A percentile compares a stretch with the other conserved stretches of the same genome.
Evolutionary conservation across 495 filamentous ascomycete genomes (phyloP).

Genomic region (Aspergillus panamensis): DNA sequence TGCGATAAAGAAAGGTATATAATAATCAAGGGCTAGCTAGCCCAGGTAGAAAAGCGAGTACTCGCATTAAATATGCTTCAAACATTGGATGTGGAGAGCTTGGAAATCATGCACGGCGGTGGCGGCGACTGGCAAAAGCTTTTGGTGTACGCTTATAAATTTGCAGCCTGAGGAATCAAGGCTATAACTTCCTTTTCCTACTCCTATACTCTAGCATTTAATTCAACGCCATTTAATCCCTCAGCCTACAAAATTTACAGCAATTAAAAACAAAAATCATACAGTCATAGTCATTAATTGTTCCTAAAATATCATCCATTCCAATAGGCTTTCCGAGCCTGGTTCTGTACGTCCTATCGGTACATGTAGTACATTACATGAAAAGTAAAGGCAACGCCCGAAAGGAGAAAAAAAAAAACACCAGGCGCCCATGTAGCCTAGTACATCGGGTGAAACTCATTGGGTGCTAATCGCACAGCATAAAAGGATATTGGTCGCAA

Average conservation of each 20-base stretch:
- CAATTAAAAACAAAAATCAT: slow-evolving; percentile 30
- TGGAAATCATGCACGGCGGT: no score
- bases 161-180: no score
- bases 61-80: no score
- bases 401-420: not conserved
- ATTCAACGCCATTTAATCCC: no score
- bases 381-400: slow-evolving; percentile 14
- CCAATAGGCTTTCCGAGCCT: slow-evolving; percentile 23
- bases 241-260: not conserved
- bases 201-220: no score
- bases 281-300: slow-evolving; percentile 37
- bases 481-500: not conserved
- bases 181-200: no score
- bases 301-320: slow-evolving; percentile 26
- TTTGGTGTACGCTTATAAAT: no score
- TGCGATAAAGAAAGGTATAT: slow-evolving; percentile 2
- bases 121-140: no score
- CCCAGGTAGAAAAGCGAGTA: no score
- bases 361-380: slow-evolving; percentile 37
- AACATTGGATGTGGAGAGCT: no score
- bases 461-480: not conserved
- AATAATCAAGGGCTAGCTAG: not conserved
- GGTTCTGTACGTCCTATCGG: slow-evolving; percentile 34
- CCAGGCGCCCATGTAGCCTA: slow-evolving; percentile 8
- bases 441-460: not conserved